phyloP scores from a whole-genome alignment of 2,329 filamentous ascomycete species.

The Pyricularia pennisetigena region DNA sequence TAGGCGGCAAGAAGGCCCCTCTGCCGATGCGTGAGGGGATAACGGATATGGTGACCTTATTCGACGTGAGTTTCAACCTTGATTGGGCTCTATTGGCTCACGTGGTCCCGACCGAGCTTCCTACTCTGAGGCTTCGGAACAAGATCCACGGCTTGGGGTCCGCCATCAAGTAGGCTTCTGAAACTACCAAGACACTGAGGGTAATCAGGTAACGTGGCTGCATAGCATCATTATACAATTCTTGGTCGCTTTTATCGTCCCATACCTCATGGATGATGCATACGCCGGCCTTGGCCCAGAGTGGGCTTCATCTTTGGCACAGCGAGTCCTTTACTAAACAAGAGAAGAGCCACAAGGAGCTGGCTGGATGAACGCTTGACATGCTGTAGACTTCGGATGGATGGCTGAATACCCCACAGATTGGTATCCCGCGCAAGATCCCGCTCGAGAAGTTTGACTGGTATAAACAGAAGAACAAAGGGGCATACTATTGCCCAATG shows the following conservation, averaged over 20 bases:
- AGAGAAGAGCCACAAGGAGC: neutral
- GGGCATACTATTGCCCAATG: neutral
- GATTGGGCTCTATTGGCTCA: slow-evolving; percentile 25
- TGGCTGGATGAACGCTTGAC: neutral
- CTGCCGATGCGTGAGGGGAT: neutral
- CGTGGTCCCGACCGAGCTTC: slow-evolving; percentile 23
- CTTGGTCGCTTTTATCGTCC: slow-evolving; percentile 7
- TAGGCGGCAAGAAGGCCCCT: neutral
- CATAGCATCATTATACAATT: slow-evolving; percentile 14
- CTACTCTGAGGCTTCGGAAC: slow-evolving; percentile 20
- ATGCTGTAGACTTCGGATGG: too few relatives aligned
- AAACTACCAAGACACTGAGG: neutral
- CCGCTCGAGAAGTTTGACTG: neutral
- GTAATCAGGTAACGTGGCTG: neutral
- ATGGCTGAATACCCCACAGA: too few relatives aligned
- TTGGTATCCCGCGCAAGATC: too few relatives aligned
- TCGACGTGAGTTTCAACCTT: slow-evolving; percentile 18
- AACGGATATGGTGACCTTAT: slow-evolving; percentile 22
- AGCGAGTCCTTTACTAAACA: neutral
- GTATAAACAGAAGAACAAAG: neutral
- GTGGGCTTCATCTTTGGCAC: slow-evolving; percentile 5
- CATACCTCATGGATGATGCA: slow-evolving; percentile 6
- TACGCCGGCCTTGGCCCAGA: slow-evolving; percentile 7
- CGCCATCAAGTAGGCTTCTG: slow-evolving; percentile 13
- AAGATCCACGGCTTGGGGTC: slow-evolving; percentile 18